Percentiles rank a stretch among this genome's conserved stretches.
These are phyloP conservation scores for Styphnolobium japonicum DNA, from an alignment of 306 rosid genomes.

Conservation along the genomic window DNA sequence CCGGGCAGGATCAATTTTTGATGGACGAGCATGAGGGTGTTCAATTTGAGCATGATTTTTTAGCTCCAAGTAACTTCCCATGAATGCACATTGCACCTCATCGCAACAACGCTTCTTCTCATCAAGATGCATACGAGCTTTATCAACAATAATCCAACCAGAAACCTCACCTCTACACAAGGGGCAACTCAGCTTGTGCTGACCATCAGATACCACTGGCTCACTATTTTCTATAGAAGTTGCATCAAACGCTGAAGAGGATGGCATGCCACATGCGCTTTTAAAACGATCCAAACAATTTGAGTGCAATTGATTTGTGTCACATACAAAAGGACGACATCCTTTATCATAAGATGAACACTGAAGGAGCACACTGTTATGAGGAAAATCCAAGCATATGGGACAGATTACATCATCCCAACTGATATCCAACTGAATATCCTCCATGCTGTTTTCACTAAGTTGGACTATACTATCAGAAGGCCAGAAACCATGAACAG, in stretches of 20 bases:
- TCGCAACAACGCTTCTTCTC: slow-evolving; percentile 86
- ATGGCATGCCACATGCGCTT: slow-evolving; percentile 57
- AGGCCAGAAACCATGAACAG: background rate
- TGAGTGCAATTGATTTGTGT: slow-evolving; percentile 81
- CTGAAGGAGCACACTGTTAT: slow-evolving; percentile 81
- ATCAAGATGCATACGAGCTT: slow-evolving; percentile 69
- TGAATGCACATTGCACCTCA: slow-evolving; percentile 63
- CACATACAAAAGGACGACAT: slow-evolving; percentile 87
- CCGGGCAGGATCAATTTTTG: slow-evolving; percentile 88
- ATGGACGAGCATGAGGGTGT: slow-evolving; percentile 90
- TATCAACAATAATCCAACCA: slow-evolving; percentile 77
- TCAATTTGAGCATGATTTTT: slow-evolving; percentile 76
- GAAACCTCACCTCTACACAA: slow-evolving; percentile 90
- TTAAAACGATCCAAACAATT: slow-evolving; percentile 92
- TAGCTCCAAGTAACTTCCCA: slow-evolving; percentile 75
- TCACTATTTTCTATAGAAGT: slow-evolving; percentile 34
- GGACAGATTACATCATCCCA: slow-evolving; percentile 85
- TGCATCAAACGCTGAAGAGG: slow-evolving; percentile 46
- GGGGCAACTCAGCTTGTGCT: slow-evolving; percentile 69
- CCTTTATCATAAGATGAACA: slow-evolving; percentile 84
- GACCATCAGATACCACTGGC: slow-evolving; percentile 42
- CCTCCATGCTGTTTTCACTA: slow-evolving; percentile 31
- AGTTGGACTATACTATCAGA: background rate
- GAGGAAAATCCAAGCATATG: slow-evolving; percentile 94
- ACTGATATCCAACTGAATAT: slow-evolving; percentile 46